Evolutionary conservation across 768 basidiomycete species (phyloP).

Genomic region (Lactarius akahatsu): DNA sequence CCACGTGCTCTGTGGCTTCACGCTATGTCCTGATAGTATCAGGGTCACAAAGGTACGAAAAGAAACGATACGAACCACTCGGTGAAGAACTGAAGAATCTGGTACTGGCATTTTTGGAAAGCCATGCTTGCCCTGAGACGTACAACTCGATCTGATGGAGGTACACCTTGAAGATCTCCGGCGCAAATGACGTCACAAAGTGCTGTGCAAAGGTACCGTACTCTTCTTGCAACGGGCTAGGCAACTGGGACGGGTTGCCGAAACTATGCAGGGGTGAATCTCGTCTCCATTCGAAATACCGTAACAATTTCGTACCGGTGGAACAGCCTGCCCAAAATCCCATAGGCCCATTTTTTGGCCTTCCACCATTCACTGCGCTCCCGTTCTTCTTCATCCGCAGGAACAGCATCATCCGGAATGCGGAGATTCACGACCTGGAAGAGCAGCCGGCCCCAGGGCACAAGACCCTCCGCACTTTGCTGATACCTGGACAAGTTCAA

Average conservation of each 20-base stretch:
- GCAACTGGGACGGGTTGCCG: conserved; percentile 86
- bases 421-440: conserved; percentile 76
- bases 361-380: conserved; percentile 88
- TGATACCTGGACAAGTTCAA: conserved; percentile 71
- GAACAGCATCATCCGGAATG: conserved; percentile 63
- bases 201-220: conserved; percentile 74
- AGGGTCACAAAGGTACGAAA: conserved; percentile 2
- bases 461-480: conserved; percentile 68
- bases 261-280: conserved; percentile 45
- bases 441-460: conserved; percentile 85
- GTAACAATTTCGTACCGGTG: conserved; percentile 47
- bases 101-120: conserved; percentile 83
- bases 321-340: conserved; percentile 75
- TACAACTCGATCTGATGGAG: conserved; percentile 68
- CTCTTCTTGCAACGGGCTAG: conserved; percentile 63
- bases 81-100: conserved; percentile 81
- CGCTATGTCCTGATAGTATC: conserved; percentile 43
- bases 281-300: background rate
- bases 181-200: conserved; percentile 76
- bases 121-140: conserved; percentile 72
- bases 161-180: conserved; percentile 83
- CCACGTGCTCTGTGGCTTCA: conserved; percentile 95
- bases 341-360: conserved; percentile 91
- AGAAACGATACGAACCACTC: conserved; percentile 61
- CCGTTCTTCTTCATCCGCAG: conserved; percentile 70